A percentile compares a stretch with the other conserved stretches of the same genome.
phyloP scores from a whole-genome alignment of 345 rosid genomes.

The Laguncularia racemosa region DNA sequence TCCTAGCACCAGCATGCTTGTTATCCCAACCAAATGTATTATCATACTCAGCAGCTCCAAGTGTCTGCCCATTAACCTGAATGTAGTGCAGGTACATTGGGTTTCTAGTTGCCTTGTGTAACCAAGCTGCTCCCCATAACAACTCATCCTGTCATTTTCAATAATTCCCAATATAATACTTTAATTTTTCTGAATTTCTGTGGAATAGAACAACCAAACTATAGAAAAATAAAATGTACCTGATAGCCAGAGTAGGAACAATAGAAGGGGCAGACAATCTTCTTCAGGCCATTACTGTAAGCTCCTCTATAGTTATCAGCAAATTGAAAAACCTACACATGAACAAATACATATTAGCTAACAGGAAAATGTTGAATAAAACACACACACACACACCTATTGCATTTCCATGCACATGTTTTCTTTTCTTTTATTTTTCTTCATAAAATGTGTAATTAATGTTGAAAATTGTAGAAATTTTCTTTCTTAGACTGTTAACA shows the following conservation, averaged over 20 bases:
- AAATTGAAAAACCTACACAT: conserved; percentile 52
- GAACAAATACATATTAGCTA: background rate
- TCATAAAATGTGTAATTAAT: too few species aligned
- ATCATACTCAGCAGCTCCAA: conserved; percentile 82
- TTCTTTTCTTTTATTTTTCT: too few species aligned
- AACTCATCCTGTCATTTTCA: conserved; percentile 60
- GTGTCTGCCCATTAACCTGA: conserved; percentile 61
- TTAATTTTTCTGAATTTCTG: too few species aligned
- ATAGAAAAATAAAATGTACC: conserved; percentile 15
- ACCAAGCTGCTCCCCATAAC: conserved; percentile 98
- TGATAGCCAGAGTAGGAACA: conserved; percentile 67
- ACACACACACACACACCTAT: too few species aligned
- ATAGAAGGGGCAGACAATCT: conserved; percentile 60
- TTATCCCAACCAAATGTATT: conserved; percentile 98
- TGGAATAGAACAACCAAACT: background rate
- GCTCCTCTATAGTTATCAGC: conserved; percentile 68
- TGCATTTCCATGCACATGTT: too few species aligned
- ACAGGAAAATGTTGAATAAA: too few species aligned
- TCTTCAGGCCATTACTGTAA: conserved; percentile 45
- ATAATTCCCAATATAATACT: too few species aligned
- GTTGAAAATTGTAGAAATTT: too few species aligned
- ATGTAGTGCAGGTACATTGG: conserved; percentile 61
- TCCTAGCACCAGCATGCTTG: conserved; percentile 83
- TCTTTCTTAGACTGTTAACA: too few species aligned
- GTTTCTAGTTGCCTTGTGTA: conserved; percentile 76